Percentiles rank a stretch among this genome's conserved stretches.
Conservation (phyloP, 352 stramenopile species). For the Globisporangium megalacanthum region DNA sequence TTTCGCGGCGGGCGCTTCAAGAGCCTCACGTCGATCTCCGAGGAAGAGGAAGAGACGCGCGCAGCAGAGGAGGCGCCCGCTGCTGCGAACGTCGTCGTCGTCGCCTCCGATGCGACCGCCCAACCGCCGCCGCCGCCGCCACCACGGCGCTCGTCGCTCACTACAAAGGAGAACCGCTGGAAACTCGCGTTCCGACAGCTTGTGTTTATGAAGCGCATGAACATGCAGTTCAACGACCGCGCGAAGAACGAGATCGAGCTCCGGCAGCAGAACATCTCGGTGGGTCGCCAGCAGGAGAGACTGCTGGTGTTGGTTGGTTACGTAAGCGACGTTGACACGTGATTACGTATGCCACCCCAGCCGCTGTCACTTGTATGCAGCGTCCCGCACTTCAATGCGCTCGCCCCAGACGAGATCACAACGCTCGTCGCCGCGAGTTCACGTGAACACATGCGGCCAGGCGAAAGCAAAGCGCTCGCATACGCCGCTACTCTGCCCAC, state of each 20-base stretch:
- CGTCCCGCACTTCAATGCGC: slow-evolving; percentile 68
- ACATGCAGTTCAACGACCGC: slow-evolving; percentile 70
- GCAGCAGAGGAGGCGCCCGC: neutral
- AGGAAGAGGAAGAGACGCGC: slow-evolving; percentile 10
- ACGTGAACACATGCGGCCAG: slow-evolving; percentile 36
- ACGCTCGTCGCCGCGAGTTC: slow-evolving; percentile 38
- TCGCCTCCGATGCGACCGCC: neutral
- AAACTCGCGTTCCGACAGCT: slow-evolving; percentile 75
- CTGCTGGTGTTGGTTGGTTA: neutral
- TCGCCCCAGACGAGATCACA: slow-evolving; percentile 52
- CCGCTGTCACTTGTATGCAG: slow-evolving; percentile 68
- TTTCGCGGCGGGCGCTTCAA: slow-evolving; percentile 1
- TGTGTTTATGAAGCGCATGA: slow-evolving; percentile 83
- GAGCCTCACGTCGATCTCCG: slow-evolving; percentile 7
- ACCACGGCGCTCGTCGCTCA: neutral
- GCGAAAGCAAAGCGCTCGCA: slow-evolving; percentile 37
- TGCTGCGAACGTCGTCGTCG: neutral
- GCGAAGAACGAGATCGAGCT: slow-evolving; percentile 79
- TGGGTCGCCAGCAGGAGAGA: slow-evolving; percentile 7
- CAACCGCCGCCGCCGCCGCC: neutral
- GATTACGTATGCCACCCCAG: slow-evolving; percentile 15
- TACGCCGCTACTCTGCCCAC: slow-evolving; percentile 5
- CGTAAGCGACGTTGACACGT: neutral
- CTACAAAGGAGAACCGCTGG: slow-evolving; percentile 50
- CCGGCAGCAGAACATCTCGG: slow-evolving; percentile 72